These are phyloP conservation scores for Protomyces macrosporus DNA, from an alignment of 1,139 yeast genomes.

Conservation along the genomic window DNA sequence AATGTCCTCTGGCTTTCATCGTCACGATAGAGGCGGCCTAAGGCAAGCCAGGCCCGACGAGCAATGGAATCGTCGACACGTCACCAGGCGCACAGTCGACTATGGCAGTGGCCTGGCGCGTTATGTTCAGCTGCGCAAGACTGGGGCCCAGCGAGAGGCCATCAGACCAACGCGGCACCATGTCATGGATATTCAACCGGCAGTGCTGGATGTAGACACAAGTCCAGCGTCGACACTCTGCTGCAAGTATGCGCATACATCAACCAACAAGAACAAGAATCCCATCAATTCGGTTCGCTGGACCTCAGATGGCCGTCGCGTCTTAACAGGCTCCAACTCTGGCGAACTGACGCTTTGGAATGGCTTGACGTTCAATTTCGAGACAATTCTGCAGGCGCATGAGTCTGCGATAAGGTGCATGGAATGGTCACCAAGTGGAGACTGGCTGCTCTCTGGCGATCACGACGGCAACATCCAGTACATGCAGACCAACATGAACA, in stretches of 20 bases:
- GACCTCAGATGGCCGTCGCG: constrained; percentile 94
- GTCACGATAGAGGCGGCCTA: too few relatives aligned
- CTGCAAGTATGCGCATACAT: constrained; percentile 81
- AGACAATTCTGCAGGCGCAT: constrained; percentile 94
- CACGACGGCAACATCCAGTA: constrained; percentile 85
- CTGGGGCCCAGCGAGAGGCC: constrained; percentile 43
- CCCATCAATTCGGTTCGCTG: constrained; percentile 85
- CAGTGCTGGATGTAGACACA: constrained; percentile 50
- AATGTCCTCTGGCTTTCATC: too few relatives aligned
- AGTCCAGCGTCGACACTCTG: constrained; percentile 57
- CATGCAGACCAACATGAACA: constrained; percentile 97
- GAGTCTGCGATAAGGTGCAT: constrained; percentile 79
- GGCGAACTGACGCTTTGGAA: constrained; percentile 98
- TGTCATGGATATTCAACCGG: constrained; percentile 60
- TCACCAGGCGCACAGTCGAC: constrained; percentile 68
- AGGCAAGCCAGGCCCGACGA: too few relatives aligned
- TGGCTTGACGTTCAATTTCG: constrained; percentile 91
- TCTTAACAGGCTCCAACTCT: constrained; percentile 82
- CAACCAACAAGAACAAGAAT: constrained; percentile 86
- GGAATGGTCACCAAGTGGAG: constrained; percentile 82
- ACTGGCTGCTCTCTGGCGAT: constrained; percentile 91
- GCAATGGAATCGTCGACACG: constrained; percentile 1
- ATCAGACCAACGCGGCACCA: constrained; percentile 76
- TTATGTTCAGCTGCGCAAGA: constrained; percentile 45
- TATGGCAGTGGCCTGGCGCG: constrained; percentile 80